A percentile compares a stretch with the other conserved stretches of the same genome.
These are phyloP conservation scores for Melastoma candidum DNA, from an alignment of 441 rosid genomes.

Conservation along the genomic window DNA sequence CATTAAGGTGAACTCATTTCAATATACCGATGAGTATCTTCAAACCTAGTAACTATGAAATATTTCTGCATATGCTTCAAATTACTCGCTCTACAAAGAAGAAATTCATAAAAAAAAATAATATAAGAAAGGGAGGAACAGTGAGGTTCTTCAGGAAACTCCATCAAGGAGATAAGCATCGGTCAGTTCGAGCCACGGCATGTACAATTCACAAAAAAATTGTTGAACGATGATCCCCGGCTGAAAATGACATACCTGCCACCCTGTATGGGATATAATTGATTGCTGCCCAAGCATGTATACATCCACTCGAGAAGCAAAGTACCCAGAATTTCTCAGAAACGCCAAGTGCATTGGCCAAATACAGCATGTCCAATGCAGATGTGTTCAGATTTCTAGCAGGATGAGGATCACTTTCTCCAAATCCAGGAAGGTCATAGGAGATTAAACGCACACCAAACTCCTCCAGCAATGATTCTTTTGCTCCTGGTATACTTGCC, in stretches of 20 bases:
- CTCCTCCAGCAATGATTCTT: slow-evolving; percentile 58
- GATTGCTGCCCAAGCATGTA: slow-evolving; percentile 64
- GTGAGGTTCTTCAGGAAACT: too few species aligned
- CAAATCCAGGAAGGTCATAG: slow-evolving; percentile 74
- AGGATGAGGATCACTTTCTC: slow-evolving; percentile 71
- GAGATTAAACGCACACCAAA: slow-evolving; percentile 57
- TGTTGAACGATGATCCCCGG: too few species aligned
- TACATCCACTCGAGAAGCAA: slow-evolving; percentile 56
- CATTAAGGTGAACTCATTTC: too few species aligned
- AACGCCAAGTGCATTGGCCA: slow-evolving; percentile 44
- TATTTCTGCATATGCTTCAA: too few species aligned
- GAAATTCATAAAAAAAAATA: too few species aligned
- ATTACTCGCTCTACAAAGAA: too few species aligned
- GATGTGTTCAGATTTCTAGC: slow-evolving; percentile 53
- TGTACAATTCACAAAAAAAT: too few species aligned
- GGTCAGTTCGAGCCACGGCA: too few species aligned
- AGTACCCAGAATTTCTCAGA: slow-evolving; percentile 52
- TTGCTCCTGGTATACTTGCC: slow-evolving; percentile 83
- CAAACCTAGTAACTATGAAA: too few species aligned
- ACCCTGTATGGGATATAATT: slow-evolving; percentile 45
- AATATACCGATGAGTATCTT: too few species aligned
- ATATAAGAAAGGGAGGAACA: too few species aligned
- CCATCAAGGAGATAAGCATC: too few species aligned
- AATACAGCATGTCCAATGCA: slow-evolving; percentile 43
- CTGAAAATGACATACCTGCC: slow-evolving; percentile 29